These are phyloP conservation scores for Candida rishiriensis DNA, from an alignment of 805 yeast genomes.

Conservation along the genomic window DNA sequence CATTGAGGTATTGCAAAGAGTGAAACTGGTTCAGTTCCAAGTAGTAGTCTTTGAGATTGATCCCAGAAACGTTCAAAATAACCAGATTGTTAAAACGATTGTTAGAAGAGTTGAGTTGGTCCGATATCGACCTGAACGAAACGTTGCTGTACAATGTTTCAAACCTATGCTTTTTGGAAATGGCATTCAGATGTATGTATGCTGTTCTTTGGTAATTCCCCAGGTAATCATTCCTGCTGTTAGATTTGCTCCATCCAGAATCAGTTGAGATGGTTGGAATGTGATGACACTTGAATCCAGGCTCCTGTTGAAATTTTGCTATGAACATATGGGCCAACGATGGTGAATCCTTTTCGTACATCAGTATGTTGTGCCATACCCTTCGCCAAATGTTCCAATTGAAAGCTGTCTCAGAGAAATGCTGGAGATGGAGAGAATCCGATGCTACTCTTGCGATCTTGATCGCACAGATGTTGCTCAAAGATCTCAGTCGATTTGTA, in stretches of 20 bases:
- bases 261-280: conserved; percentile 12
- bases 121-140: conserved; percentile 9
- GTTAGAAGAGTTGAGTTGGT: conserved; percentile 6
- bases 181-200: conserved; percentile 11
- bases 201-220: conserved; percentile 19
- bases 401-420: conserved; percentile 21
- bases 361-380: conserved; percentile 31
- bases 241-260: too few species aligned
- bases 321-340: conserved; percentile 27
- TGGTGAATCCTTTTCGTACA: conserved; percentile 29
- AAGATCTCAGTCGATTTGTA: conserved; percentile 5
- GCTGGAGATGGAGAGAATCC: conserved; percentile 13
- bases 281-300: conserved; percentile 16
- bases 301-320: conserved; percentile 11
- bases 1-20: conserved; percentile 18
- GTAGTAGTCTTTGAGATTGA: conserved; percentile 6
- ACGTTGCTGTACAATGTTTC: conserved; percentile 31
- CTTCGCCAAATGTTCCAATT: conserved; percentile 25
- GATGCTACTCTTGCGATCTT: conserved; percentile 23
- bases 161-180: conserved; percentile 27
- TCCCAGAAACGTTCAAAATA: conserved; percentile 15
- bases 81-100: conserved; percentile 9
- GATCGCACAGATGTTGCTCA: conserved; percentile 23
- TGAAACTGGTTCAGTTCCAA: conserved; percentile 7
- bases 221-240: background rate